A percentile compares a stretch with the other conserved stretches of the same genome.
Conservation (phyloP, 2,329 filamentous ascomycete species). For the Microdochium bolleyi region DNA sequence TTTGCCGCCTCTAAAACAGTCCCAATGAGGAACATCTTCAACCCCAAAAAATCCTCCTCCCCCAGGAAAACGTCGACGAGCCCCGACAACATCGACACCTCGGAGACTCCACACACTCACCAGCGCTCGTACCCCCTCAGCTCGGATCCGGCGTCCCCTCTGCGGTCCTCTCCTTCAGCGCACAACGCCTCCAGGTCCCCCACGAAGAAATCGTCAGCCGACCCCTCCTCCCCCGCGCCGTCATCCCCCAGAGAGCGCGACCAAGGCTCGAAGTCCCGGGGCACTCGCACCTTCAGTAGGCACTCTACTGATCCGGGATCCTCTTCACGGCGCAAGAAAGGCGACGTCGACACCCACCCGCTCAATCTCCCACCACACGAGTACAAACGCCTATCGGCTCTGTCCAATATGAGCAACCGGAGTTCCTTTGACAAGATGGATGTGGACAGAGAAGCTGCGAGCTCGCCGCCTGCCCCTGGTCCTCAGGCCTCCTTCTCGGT, state of each 20-base stretch:
- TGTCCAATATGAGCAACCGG: constrained; percentile 54
- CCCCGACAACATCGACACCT: constrained; percentile 16
- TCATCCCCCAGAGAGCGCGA: constrained; percentile 14
- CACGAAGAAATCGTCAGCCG: constrained; percentile 10
- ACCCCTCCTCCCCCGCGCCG: constrained; percentile 14
- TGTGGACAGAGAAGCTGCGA: constrained; percentile 58
- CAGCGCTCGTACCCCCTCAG: constrained; percentile 10
- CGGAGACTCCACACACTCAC: constrained; percentile 7
- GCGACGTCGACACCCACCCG: constrained; percentile 70
- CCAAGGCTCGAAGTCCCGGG: constrained; percentile 27
- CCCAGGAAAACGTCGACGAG: constrained; percentile 20
- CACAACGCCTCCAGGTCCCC: constrained; percentile 8
- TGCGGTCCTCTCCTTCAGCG: constrained; percentile 11
- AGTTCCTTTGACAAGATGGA: constrained; percentile 59
- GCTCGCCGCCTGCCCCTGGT: constrained; percentile 39
- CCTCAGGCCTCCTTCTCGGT: constrained; percentile 40
- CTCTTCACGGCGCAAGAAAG: constrained; percentile 41
- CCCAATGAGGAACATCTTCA: constrained; percentile 26
- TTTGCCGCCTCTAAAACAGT: constrained; percentile 6
- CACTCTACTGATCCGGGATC: constrained; percentile 39
- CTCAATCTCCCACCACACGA: constrained; percentile 87
- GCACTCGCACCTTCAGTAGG: constrained; percentile 36
- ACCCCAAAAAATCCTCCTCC: constrained; percentile 19
- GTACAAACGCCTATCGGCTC: constrained; percentile 64
- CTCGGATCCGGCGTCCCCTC: constrained; percentile 16